Evolutionary conservation across 1,139 yeast genomes (phyloP).

Genomic region (Scheffersomyces titani): DNA sequence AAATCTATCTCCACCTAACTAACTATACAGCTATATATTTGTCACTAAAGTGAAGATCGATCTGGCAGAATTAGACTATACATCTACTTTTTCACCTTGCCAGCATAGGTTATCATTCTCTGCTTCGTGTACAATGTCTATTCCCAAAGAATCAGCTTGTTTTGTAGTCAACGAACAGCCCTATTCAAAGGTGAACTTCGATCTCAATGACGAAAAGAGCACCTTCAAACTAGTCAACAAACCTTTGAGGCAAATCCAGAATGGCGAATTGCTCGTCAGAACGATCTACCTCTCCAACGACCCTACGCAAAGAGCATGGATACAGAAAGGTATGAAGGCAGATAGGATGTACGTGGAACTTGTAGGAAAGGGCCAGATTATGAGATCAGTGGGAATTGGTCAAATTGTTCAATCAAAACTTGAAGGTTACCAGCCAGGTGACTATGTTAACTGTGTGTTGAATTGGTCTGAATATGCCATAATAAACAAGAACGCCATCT

Average conservation of each 20-base stretch:
- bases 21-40: not conserved
- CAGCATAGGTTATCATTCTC: too few species aligned
- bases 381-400: slow-evolving; percentile 47
- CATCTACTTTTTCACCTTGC: too few species aligned
- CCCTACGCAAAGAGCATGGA: slow-evolving; percentile 69
- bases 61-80: not conserved
- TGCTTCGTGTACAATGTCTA: slow-evolving; percentile 2
- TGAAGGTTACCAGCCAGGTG: slow-evolving; percentile 9
- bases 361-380: slow-evolving; percentile 45
- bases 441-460: slow-evolving; percentile 10
- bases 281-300: slow-evolving; percentile 58
- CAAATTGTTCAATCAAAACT: slow-evolving; percentile 11
- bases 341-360: slow-evolving; percentile 50
- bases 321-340: slow-evolving; percentile 40
- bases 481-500: slow-evolving; percentile 5
- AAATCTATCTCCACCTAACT: not conserved
- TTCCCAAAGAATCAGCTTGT: slow-evolving; percentile 6
- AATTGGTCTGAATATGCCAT: slow-evolving; percentile 15
- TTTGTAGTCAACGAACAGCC: slow-evolving; percentile 21
- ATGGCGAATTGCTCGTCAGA: slow-evolving; percentile 50
- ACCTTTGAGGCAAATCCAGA: slow-evolving; percentile 29
- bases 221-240: slow-evolving; percentile 33
- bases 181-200: slow-evolving; percentile 19
- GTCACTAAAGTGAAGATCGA: not conserved
- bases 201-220: slow-evolving; percentile 26